Conservation (phyloP, 1,139 yeast genomes). For the Magnusiomyces fungicola region DNA sequence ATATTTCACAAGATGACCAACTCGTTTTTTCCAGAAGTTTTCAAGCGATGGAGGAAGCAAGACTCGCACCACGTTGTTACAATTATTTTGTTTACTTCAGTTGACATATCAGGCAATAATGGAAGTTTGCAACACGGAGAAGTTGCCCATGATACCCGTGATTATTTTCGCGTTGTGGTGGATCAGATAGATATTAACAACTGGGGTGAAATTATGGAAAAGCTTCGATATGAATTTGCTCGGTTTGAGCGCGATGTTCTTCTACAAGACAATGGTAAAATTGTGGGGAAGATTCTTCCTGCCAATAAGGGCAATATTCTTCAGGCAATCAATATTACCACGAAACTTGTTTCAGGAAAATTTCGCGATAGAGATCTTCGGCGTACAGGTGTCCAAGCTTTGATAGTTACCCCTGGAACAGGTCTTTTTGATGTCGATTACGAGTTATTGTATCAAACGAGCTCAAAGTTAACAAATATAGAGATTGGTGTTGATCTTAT, state of each 20-base stretch:
- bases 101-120: slow-evolving; percentile 45
- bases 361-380: slow-evolving; percentile 80
- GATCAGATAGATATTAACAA: slow-evolving; percentile 79
- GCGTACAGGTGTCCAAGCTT: slow-evolving; percentile 79
- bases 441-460: slow-evolving; percentile 64
- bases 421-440: slow-evolving; percentile 91
- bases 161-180: slow-evolving; percentile 87
- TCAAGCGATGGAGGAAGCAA: slow-evolving; percentile 77
- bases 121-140: slow-evolving; percentile 50
- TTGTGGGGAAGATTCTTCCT: slow-evolving; percentile 50
- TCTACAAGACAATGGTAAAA: slow-evolving; percentile 35
- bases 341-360: slow-evolving; percentile 70
- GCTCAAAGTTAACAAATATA: slow-evolving; percentile 63
- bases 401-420: slow-evolving; percentile 84
- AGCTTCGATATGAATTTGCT: slow-evolving; percentile 75
- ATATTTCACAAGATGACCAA: slow-evolving; percentile 89
- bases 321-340: slow-evolving; percentile 80
- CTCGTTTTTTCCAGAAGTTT: slow-evolving; percentile 81
- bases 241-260: slow-evolving; percentile 71
- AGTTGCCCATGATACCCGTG: slow-evolving; percentile 57
- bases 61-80: slow-evolving; percentile 90
- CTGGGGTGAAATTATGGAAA: slow-evolving; percentile 91
- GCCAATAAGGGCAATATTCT: slow-evolving; percentile 83
- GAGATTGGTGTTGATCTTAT: slow-evolving; percentile 86
- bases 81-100: slow-evolving; percentile 78